These are phyloP conservation scores for Diutina rugosa DNA, from an alignment of 1,139 yeast species.

Conservation along the genomic window DNA sequence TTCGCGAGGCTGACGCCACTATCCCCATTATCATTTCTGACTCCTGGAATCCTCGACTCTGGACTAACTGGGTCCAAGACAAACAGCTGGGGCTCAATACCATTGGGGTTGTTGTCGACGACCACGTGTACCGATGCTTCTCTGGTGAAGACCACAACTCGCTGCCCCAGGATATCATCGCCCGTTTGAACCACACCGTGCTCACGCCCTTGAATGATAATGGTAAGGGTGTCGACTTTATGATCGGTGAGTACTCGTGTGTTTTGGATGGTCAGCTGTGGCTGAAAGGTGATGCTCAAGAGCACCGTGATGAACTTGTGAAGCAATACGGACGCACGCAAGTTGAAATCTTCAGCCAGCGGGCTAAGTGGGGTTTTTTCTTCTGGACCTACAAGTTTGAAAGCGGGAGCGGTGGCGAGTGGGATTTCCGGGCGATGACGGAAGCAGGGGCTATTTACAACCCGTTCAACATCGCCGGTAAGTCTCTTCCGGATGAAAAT, in stretches of 20 bases:
- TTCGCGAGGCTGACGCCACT: slow-evolving; percentile 39
- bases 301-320: slow-evolving; percentile 19
- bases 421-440: slow-evolving; percentile 47
- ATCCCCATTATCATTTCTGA: slow-evolving; percentile 78
- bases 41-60: slow-evolving; percentile 84
- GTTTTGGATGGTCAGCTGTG: slow-evolving; percentile 70
- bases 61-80: slow-evolving; percentile 55
- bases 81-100: slow-evolving; percentile 18
- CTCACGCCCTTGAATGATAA: slow-evolving; percentile 36
- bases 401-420: slow-evolving; percentile 88
- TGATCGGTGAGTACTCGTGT: slow-evolving; percentile 87
- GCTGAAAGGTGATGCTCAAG: slow-evolving; percentile 34
- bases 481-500: slow-evolving; percentile 23
- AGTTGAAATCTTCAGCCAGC: slow-evolving; percentile 25
- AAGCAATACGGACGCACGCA: slow-evolving; percentile 29
- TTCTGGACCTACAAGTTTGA: slow-evolving; percentile 90
- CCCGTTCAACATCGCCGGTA: slow-evolving; percentile 4
- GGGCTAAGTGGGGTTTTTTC: slow-evolving; percentile 46
- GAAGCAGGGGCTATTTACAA: background rate
- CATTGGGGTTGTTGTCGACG: slow-evolving; percentile 63
- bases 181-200: slow-evolving; percentile 41
- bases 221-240: slow-evolving; percentile 47
- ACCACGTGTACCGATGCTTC: slow-evolving; percentile 81
- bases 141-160: slow-evolving; percentile 61
- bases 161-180: slow-evolving; percentile 48